Evolutionary conservation across 2,329 filamentous ascomycete genomes (phyloP), one percentile per base, ranked within the genome.

Genomic region (Fusarium nematophilum): DNA sequence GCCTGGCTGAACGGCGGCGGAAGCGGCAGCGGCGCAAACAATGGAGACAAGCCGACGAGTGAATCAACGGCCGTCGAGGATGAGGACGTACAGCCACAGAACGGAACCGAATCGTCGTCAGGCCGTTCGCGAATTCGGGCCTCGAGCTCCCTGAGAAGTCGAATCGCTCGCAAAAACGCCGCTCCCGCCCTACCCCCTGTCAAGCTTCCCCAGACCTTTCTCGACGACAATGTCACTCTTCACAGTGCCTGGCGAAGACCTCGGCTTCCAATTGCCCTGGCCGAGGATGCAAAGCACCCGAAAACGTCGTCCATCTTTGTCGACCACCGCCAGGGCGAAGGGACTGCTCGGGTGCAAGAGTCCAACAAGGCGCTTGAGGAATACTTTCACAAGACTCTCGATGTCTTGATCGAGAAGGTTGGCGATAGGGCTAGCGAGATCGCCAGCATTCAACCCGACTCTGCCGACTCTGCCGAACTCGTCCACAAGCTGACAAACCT

Each of bases 151-250:
- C 40, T 68, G 66, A 73, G 71, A 59, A 70, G 64, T 51, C 72
- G 75, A 25, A 66, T 70, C 44, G 58, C 72, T 50, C 71, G 75
- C 46, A 71, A 70, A 46, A 65, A 72, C 34, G 69, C 67, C 26
- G 72, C 74, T 27, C 73, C 76, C 21, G 76, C 77, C 37, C 63
- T 86, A 9, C 84, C 84, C n/a, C 76, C 79, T 3, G 75, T 85
- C 17, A 76, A 80, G 43, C 74, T 90, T 11, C 86, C 88, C 1
- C 72, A 78, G 51, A 82, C 79, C 72, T 90, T 90, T 58, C 72
- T 86, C 47, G 73, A 81, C 31, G 71, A 76, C 15, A 83, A 83
- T 49, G 79, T 90, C 31, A 69, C 57, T 10, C 51, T 73, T 18
- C 67, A 70, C 43, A 23, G 63, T 39, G n/a, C 48, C n/a, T 51